Evolutionary conservation across 2,329 filamentous ascomycete genomes (phyloP).

Genomic region (Xylogone sp.): DNA sequence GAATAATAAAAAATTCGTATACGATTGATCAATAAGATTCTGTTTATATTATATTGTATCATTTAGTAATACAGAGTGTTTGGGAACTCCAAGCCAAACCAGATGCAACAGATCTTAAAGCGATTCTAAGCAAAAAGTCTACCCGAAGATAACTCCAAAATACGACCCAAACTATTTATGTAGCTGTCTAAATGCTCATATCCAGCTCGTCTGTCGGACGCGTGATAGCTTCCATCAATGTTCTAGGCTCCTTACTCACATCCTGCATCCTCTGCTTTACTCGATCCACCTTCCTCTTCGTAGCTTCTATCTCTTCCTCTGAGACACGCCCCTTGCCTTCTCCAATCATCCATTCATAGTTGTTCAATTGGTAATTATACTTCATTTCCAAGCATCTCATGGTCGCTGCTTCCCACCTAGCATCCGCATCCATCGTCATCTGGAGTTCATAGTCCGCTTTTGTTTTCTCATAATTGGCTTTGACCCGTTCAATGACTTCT

Average conservation of each 20-base stretch:
- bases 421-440: conserved; percentile 1
- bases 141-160: too few relatives aligned
- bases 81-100: too few relatives aligned
- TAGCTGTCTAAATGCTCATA: too few relatives aligned
- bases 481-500: not conserved
- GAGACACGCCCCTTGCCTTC: conserved; percentile 2
- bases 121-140: too few relatives aligned
- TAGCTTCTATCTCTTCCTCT: conserved; percentile 1
- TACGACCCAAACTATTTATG: too few relatives aligned
- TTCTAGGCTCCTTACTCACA: conserved; percentile 3
- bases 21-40: too few relatives aligned
- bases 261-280: conserved; percentile 3
- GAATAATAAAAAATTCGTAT: too few relatives aligned
- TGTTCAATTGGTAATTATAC: not conserved
- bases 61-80: too few relatives aligned
- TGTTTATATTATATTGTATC: too few relatives aligned
- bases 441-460: not conserved
- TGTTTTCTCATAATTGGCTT: not conserved
- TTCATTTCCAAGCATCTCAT: not conserved
- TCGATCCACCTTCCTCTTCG: not conserved
- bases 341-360: not conserved
- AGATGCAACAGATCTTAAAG: too few relatives aligned
- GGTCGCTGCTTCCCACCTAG: conserved; percentile 5
- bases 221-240: conserved; percentile 5
- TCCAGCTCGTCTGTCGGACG: not conserved